A percentile compares a stretch with the other conserved stretches of the same genome.
These are phyloP conservation scores for Beta macrorhiza DNA, from an alignment of 179 eudicot species.

Conservation along the genomic window DNA sequence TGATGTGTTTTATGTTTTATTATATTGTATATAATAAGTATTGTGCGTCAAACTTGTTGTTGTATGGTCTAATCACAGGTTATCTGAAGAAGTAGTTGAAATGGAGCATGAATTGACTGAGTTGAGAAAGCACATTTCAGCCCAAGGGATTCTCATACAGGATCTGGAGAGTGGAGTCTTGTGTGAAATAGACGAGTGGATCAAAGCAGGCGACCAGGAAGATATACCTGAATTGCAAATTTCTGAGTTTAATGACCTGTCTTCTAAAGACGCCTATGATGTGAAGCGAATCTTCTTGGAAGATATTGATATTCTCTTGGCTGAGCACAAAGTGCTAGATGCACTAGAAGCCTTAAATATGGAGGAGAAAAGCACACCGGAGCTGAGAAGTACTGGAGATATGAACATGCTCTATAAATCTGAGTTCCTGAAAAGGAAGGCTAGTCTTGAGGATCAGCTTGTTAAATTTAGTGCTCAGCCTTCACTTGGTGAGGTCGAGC, in stretches of 20 bases:
- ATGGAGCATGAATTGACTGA: conserved; percentile 83
- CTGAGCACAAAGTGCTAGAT: conserved; percentile 76
- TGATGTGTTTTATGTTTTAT: background rate
- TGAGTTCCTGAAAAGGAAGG: conserved; percentile 62
- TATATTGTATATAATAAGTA: conserved; percentile 1
- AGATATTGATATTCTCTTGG: conserved; percentile 67
- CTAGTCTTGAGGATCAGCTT: conserved; percentile 66
- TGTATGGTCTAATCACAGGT: conserved; percentile 36
- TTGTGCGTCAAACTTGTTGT: background rate
- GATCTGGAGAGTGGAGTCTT: conserved; percentile 75
- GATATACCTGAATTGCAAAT: conserved; percentile 41
- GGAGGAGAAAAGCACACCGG: conserved; percentile 64
- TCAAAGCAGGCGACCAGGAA: conserved; percentile 46
- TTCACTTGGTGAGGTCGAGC: conserved; percentile 50
- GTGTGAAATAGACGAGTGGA: conserved; percentile 64
- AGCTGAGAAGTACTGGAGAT: conserved; percentile 56
- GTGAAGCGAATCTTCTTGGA: conserved; percentile 53
- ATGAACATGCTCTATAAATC: conserved; percentile 55
- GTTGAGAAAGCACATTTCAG: conserved; percentile 77
- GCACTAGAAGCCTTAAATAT: conserved; percentile 70
- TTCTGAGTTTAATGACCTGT: conserved; percentile 38
- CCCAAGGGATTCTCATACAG: conserved; percentile 84
- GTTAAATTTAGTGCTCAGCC: conserved; percentile 64
- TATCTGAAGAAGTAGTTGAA: conserved; percentile 95
- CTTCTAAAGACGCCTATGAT: conserved; percentile 40